Base-by-base conservation (phyloP, 306 rosid genomes). In the Corylus avellana region DNA sequence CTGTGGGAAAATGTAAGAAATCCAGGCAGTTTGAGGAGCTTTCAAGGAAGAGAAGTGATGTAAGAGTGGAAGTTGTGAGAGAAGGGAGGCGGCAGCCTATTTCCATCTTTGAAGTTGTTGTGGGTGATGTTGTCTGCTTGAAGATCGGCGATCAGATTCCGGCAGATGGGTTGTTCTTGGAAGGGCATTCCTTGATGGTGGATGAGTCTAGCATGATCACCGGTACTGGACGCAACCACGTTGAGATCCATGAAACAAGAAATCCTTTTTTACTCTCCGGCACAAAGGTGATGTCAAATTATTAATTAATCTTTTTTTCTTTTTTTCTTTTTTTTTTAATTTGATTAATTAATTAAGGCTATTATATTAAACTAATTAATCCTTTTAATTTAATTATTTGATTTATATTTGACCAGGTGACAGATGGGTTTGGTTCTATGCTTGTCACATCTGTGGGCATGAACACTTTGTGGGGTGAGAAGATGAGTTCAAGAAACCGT, bases 111-210 rank as follows among this genome's bases (percentile, higher is more conserved):
- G 71, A 75, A 3, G 14, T 81, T 20, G 63, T 75, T 2, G 84
- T 74, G 39, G 83, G 79, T 5, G 83, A 80, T 58, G 1, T 80
- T 6, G 83, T 80, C 22, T 32, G 56, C 11, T 74, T 74, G 75
- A 80, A 80, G 59, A 80, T 80, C 7, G 83, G 83, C 22, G 79
- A 67, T 46, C 83, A 74, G 75, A 44, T 80, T 64, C 78, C 79
- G 3, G 83, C 79, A 3, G 83, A 80, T 16, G 83, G 80, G 16
- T 42, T 81, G 84, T 58, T 66, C 66, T 46, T 81, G 72, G 80
- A 68, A 3, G 79, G 84, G 11, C 62, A 75, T 75, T 70, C 80
- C 5, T 10, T 81, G 54, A 81, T 68, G 53, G 75, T 81, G 9
- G 84, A 81, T 66, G 80, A 81, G 39, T 81, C 84, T 18, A 70